Evolutionary conservation across 768 basidiomycete species (phyloP).

Genomic region (Hemileccinum rubropunctum): DNA sequence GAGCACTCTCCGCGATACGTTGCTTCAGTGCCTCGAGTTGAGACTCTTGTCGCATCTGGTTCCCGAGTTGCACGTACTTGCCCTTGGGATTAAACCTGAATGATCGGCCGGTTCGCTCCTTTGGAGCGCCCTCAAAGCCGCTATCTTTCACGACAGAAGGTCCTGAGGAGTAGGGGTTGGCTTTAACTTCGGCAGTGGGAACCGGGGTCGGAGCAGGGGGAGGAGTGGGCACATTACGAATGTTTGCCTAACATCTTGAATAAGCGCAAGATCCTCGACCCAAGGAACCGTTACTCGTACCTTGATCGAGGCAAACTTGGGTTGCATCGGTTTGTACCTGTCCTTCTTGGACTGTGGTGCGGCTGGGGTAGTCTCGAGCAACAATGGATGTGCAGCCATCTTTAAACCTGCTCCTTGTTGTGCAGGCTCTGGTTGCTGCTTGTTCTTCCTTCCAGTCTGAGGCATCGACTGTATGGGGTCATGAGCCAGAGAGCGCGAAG

Average conservation of each 20-base stretch:
- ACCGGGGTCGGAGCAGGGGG: slow-evolving; percentile 38
- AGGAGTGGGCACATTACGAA: slow-evolving; percentile 69
- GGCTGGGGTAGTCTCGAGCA: slow-evolving; percentile 59
- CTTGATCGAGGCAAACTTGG: slow-evolving; percentile 96
- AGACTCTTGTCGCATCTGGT: slow-evolving; percentile 67
- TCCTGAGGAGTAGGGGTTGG: slow-evolving; percentile 77
- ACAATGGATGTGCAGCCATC: slow-evolving; percentile 86
- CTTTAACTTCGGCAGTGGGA: slow-evolving; percentile 40
- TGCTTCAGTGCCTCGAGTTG: slow-evolving; percentile 91
- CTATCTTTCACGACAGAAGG: slow-evolving; percentile 49
- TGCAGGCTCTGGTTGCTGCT: slow-evolving; percentile 51
- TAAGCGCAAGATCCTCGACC: not conserved
- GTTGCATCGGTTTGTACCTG: slow-evolving; percentile 97
- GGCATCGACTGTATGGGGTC: slow-evolving; percentile 45
- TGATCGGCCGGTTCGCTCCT: slow-evolving; percentile 63
- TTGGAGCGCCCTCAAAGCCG: slow-evolving; percentile 71
- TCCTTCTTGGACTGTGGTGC: slow-evolving; percentile 80
- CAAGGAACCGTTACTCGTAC: slow-evolving; percentile 36
- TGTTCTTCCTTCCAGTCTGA: slow-evolving; percentile 51
- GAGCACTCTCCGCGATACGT: slow-evolving; percentile 88
- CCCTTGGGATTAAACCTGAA: slow-evolving; percentile 93
- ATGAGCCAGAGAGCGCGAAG: slow-evolving; percentile 1
- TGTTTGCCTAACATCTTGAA: slow-evolving; percentile 56
- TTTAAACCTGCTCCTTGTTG: slow-evolving; percentile 83
- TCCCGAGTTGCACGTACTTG: slow-evolving; percentile 76